Evolutionary conservation across 75 land plant genomes (phyloP), one percentile per base, ranked within the genome.

Genomic region (Pseudotsuga menziesii): DNA sequence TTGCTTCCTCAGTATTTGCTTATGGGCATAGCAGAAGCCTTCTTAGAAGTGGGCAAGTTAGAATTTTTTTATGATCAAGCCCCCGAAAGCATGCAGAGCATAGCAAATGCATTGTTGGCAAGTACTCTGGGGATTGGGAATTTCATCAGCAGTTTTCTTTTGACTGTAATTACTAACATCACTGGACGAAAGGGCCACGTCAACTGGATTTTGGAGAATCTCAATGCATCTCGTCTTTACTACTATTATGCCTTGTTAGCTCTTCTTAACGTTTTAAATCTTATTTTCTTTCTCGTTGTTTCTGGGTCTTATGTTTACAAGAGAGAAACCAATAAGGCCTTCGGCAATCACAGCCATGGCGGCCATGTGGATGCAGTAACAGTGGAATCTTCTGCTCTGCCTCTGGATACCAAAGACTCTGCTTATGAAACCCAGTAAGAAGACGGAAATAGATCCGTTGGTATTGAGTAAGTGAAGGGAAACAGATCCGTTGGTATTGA

Each of bases 11-110:
- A 93, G 71, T 89, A 81, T 56, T 77, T 81, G 17, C 75, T 93
- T 14, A 80, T 87, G 84, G 96, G 96, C 0, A 59, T 93, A 3
- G 90, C 87, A 3, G 96, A 93, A 72, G 79, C 85, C 32, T 93
- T 93, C 73, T 27, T 85, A 13, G 90, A 83, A 23, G 86, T 91
- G 13, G 93, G 86, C 2, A 81, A 86, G 84, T 55, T 89, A 0
- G 96, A 93, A 74, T 91, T 93, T 57, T 93, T 93, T 76, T 93
- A 93, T 60, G 93, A 93, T 60, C 96, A 93, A 58, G 91, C 91
- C 2, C 96, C 96, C 5, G 87, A 89, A 27, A 84, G 82, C 69
- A 88, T 91, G 90, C 86, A 89, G 80, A 88, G 90, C 79, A 82
- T 77, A 75, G 83, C 86, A 17, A 85, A 90, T 70, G 86, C 92